Evolutionary conservation across 805 yeast genomes (phyloP).

Genomic region (Lipomyces sp.): DNA sequence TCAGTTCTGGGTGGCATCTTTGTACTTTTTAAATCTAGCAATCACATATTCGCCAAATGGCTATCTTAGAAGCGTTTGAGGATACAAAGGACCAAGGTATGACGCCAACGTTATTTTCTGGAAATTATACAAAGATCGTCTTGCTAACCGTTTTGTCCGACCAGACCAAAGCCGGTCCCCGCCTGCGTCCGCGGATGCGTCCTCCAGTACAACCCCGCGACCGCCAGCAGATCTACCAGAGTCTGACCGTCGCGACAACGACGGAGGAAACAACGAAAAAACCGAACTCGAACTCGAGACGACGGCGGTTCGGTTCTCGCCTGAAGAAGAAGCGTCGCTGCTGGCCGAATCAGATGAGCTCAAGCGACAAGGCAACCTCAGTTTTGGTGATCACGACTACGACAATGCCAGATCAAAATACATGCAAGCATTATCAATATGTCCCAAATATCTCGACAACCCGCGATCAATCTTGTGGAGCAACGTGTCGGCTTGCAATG

Average conservation of each 20-base stretch:
- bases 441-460: constrained; percentile 23
- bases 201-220: neutral
- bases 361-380: constrained; percentile 47
- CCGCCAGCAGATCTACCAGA: neutral
- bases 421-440: constrained; percentile 24
- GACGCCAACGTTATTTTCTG: neutral
- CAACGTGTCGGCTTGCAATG: constrained; percentile 41
- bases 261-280: neutral
- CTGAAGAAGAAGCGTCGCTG: constrained; percentile 38
- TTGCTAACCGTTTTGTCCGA: neutral
- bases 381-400: constrained; percentile 33
- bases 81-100: neutral
- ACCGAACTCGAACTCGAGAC: neutral
- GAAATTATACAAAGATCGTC: neutral
- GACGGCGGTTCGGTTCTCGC: constrained; percentile 16
- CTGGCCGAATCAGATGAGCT: constrained; percentile 47
- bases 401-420: constrained; percentile 26
- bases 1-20: too few relatives aligned
- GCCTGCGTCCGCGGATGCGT: neutral
- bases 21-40: too few relatives aligned
- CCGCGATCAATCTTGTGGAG: constrained; percentile 37
- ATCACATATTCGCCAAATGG: neutral
- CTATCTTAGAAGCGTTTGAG: constrained; percentile 1
- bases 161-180: neutral
- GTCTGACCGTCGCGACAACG: neutral